Evolutionary conservation across 2,329 filamentous ascomycete genomes (phyloP), one percentile per base, ranked within the genome.

Genomic region (Colletotrichum cereale): DNA sequence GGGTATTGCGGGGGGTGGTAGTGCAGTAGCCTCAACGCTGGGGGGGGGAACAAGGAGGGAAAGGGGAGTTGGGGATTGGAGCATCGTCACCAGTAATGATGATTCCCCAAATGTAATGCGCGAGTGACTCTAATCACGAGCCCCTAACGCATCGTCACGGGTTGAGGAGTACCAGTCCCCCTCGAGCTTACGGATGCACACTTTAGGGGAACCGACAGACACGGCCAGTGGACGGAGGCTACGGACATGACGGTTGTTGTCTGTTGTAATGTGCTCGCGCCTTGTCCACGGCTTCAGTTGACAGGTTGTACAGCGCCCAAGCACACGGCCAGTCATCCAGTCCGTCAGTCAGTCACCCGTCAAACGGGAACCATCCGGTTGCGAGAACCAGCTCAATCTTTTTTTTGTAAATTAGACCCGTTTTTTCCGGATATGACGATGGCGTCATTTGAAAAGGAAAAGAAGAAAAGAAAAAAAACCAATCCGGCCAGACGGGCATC

Each of bases 211-310:
- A 29, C 18, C 57, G 18, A 16, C 21, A 34, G 48, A 14, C 18
- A 24, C 16, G 26, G 48, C 16, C 26, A 36, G 14, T 16, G 7
- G 50, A 53, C 29, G 34, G 42, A 52, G 31, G 26, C 31, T 24
- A 44, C 50, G 40, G 58, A 29, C 21, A 42, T 50, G 36, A 38
- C 57, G 26, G 62, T 48, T 42, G 52, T 29, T 12, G 10, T 47
- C 31, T 34, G 44, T 47, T n/a, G 42, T 18, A n/a, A n/a, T n/a
- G 52, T 58, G 62, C 48, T 62, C 38, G 40, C 44, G 48, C 53
- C 40, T 42, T 24, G 42, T 34, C 18, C 40, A 60, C 61, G 66
- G 69, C 69, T 72, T 64, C 47, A 6, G 65, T 64, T 72, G 69
- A 55, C 69, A 69, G 69, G 58, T 68, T 21, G 60, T 60, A 64